Evolutionary conservation across 331 rosid genomes (phyloP), one percentile per base, ranked within the genome.

Genomic region (Spiraea crenata): DNA sequence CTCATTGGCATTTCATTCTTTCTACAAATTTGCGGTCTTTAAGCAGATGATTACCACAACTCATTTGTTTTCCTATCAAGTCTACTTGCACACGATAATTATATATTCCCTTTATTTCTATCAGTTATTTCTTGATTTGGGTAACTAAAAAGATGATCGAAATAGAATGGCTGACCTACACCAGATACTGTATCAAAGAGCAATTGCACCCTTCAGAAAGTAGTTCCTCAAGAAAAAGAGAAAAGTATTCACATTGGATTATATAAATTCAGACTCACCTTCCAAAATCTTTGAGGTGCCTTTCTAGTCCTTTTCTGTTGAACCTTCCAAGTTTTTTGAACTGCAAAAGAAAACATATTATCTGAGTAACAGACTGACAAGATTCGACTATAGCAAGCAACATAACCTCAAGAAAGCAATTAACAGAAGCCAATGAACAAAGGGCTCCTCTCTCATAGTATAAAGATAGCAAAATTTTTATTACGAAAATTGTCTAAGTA

Each of bases 1-100:
- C 48, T 67, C 59, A 67, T 67, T 35, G 71, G 65, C n/a, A 37
- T 67, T 48, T 17, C 59, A n/a, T 50, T 67, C 59, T 67, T 35
- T 49, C 6, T 52, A 9, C 46, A 49, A 37, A 49, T 9, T 67
- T 50, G 35, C 50, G n/a, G n/a, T 67, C 35, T 10, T 16, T 57
- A 57, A 34, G 4, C 63, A 34, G 41, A 57, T 57, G 1, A 34
- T 37, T 67, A 37, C 50, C 57, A 4, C 25, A 46, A 45, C 20
- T 37, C 69, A 45, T 42, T 12, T 44, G 12, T 44, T 45, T 47
- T 11, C 44, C 55, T 15, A 5, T 40, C 67, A 13, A 65, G 31
- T 65, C 57, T 31, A 15, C 2, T 46, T 34, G 15, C 70, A 65
- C 49, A 25, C 31, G 31, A 25, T 25, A 25, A 25, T 25, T 25